phyloP scores from a whole-genome alignment of 2,329 filamentous ascomycete species.

The Pseudogymnoascus sp. region DNA sequence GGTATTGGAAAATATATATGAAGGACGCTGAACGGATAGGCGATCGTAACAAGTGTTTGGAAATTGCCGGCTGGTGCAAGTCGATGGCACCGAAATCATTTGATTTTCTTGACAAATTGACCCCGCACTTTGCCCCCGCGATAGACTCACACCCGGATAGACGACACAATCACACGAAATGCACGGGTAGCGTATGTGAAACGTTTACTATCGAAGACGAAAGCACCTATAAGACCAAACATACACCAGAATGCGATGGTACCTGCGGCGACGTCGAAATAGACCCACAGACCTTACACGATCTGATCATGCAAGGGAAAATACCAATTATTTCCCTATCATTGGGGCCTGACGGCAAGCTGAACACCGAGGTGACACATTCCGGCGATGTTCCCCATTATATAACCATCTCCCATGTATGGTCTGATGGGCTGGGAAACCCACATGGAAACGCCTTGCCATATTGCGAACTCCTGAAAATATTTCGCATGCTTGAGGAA shows the following conservation, averaged over 20 bases:
- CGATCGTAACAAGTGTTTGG: neutral
- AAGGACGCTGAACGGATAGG: neutral
- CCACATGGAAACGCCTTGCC: constrained; percentile 12
- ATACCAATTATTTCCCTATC: neutral
- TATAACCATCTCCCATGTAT: constrained; percentile 19
- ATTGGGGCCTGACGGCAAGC: neutral
- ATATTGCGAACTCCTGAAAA: constrained; percentile 12
- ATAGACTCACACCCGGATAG: neutral
- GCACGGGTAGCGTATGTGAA: neutral
- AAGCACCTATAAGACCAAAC: constrained; percentile 1
- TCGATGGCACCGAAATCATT: neutral
- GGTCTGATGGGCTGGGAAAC: constrained; percentile 19
- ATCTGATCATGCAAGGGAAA: constrained; percentile 1
- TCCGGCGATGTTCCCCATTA: constrained; percentile 6
- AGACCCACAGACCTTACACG: neutral
- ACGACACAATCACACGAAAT: neutral
- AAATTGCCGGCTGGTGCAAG: neutral
- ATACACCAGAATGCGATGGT: neutral
- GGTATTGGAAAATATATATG: neutral
- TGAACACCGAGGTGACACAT: neutral
- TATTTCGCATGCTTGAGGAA: constrained; percentile 2
- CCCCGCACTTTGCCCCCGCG: neutral
- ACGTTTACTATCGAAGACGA: neutral
- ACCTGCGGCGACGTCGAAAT: neutral
- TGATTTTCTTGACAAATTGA: neutral